phyloP scores from a whole-genome alignment of 2,329 filamentous ascomycete genomes.

The Rhynchosporium graminicola region DNA sequence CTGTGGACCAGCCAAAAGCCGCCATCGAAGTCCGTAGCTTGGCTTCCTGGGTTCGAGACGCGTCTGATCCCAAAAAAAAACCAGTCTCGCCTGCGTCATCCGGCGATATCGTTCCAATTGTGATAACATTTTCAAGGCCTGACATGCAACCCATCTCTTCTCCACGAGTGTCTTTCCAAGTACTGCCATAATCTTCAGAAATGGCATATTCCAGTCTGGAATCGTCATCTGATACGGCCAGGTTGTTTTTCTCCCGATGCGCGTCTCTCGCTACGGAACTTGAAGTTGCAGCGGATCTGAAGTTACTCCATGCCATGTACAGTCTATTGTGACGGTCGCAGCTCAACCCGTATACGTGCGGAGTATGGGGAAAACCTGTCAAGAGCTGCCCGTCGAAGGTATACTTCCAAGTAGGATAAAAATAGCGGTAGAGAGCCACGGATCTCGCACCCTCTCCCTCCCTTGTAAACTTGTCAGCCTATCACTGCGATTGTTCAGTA shows the following conservation, averaged over 20 bases:
- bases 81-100: constrained; percentile 24
- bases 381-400: constrained; percentile 32
- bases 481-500: not conserved
- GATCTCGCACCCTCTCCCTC: constrained; percentile 36
- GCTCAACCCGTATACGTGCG: constrained; percentile 36
- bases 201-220: constrained; percentile 34
- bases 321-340: constrained; percentile 24
- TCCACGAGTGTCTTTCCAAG: constrained; percentile 32
- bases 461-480: constrained; percentile 18
- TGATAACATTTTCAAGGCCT: constrained; percentile 3
- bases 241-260: constrained; percentile 37
- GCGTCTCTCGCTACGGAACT: constrained; percentile 20
- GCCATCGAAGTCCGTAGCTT: constrained; percentile 30
- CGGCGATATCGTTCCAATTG: constrained; percentile 23
- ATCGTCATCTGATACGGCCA: constrained; percentile 37
- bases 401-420: constrained; percentile 28
- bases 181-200: constrained; percentile 30
- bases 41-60: constrained; percentile 35
- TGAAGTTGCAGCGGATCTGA: constrained; percentile 29
- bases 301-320: constrained; percentile 37
- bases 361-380: constrained; percentile 32
- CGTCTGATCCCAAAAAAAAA: constrained; percentile 34
- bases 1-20: constrained; percentile 34
- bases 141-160: constrained; percentile 20
- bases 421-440: constrained; percentile 34